Evolutionary conservation across 2,329 filamentous ascomycete genomes (phyloP).

Genomic region (Thelonectria olida): DNA sequence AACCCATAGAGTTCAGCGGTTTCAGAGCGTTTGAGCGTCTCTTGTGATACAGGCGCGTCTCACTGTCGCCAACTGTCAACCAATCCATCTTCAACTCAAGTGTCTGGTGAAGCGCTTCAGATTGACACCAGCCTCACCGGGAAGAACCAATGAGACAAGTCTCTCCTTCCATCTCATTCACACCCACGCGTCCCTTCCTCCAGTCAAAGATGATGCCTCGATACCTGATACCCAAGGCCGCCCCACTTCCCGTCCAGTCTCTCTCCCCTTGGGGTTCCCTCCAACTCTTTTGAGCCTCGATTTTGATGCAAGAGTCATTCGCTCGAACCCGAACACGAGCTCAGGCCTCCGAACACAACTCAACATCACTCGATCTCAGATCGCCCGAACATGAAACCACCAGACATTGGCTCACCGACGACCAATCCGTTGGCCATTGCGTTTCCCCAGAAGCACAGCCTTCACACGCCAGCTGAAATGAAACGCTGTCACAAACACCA

Average conservation of each 20-base stretch:
- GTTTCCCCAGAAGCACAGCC: constrained; percentile 27
- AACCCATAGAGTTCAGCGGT: neutral
- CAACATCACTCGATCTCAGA: neutral
- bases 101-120: neutral
- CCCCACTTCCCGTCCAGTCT: neutral
- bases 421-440: neutral
- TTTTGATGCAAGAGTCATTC: neutral
- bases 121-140: neutral
- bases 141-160: neutral
- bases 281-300: neutral
- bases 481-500: constrained; percentile 7
- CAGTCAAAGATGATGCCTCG: neutral
- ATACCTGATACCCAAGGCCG: neutral
- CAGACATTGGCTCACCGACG: neutral
- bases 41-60: neutral
- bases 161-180: neutral
- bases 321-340: neutral
- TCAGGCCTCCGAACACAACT: neutral
- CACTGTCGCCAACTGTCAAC: neutral
- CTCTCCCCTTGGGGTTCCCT: neutral
- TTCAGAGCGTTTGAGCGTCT: neutral
- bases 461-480: constrained; percentile 32
- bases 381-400: neutral
- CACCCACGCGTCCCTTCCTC: neutral
- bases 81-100: neutral